These are phyloP conservation scores for Arabidopsis lyrata DNA, from an alignment of 441 rosid species.

Conservation along the genomic window DNA sequence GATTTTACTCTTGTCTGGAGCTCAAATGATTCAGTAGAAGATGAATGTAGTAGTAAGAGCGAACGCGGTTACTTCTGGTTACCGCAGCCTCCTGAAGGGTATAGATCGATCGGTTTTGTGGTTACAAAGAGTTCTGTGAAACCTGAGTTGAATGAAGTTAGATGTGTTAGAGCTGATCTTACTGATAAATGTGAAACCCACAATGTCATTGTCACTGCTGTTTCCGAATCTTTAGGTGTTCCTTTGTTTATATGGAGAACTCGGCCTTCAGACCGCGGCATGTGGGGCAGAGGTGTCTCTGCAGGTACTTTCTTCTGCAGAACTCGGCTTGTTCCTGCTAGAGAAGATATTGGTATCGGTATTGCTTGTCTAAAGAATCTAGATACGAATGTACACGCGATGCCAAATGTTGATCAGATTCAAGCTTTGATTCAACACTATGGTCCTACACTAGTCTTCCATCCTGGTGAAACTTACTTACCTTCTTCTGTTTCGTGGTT, in stretches of 20 bases:
- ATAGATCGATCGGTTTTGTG: conserved; percentile 67
- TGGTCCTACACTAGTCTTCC: conserved; percentile 79
- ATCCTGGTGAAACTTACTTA: conserved; percentile 71
- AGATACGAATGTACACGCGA: conserved; percentile 59
- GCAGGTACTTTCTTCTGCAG: conserved; percentile 78
- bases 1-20: conserved; percentile 75
- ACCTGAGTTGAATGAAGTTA: conserved; percentile 71
- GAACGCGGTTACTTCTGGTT: conserved; percentile 78
- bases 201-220: conserved; percentile 45
- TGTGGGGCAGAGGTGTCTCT: conserved; percentile 68
- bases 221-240: conserved; percentile 45
- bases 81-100: conserved; percentile 78
- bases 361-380: conserved; percentile 70
- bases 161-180: conserved; percentile 80
- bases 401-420: conserved; percentile 80
- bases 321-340: conserved; percentile 43
- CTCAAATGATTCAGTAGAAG: conserved; percentile 51
- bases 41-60: conserved; percentile 38
- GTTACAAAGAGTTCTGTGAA: conserved; percentile 62
- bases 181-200: conserved; percentile 67
- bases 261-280: conserved; percentile 70
- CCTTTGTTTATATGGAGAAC: conserved; percentile 71
- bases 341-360: conserved; percentile 45
- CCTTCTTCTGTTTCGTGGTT: conserved; percentile 90
- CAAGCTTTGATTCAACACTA: conserved; percentile 67